phyloP scores from a whole-genome alignment of 179 eudicot species.

The Camellia oleifera region DNA sequence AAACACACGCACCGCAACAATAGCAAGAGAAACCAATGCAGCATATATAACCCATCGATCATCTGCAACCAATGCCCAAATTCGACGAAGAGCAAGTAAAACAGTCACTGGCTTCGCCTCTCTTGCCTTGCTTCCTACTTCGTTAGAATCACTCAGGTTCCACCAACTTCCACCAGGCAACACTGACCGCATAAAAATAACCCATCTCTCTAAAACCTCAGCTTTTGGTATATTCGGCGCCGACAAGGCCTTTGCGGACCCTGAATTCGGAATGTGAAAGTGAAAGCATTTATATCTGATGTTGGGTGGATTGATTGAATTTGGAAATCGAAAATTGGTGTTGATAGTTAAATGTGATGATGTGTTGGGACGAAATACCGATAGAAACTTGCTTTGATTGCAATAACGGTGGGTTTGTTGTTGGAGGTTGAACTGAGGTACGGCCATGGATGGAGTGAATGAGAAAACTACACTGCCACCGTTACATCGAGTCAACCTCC shows the following conservation, averaged over 20 bases:
- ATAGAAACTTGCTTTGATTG: background rate
- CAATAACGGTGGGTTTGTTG: background rate
- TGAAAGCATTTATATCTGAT: background rate
- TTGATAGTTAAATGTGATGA: background rate
- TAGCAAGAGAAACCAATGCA: constrained; percentile 44
- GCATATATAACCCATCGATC: constrained; percentile 32
- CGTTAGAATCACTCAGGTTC: constrained; percentile 25
- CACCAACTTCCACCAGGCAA: constrained; percentile 59
- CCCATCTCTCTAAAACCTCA: constrained; percentile 1
- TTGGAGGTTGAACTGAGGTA: background rate
- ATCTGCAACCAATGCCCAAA: constrained; percentile 44
- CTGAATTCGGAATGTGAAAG: background rate
- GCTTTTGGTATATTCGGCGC: background rate
- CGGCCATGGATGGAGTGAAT: constrained; percentile 11
- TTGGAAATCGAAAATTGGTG: constrained; percentile 8
- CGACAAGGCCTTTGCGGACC: background rate
- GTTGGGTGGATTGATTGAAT: background rate
- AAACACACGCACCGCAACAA: constrained; percentile 44
- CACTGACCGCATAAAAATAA: constrained; percentile 12
- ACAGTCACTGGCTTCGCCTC: constrained; percentile 27
- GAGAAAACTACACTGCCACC: too few species aligned
- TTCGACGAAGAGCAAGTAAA: constrained; percentile 33
- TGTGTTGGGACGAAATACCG: background rate
- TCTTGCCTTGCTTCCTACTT: background rate
- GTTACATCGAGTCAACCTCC: too few species aligned